phyloP scores from a whole-genome alignment of 371 early-diverging fungal genomes.

The Mucor sp. region DNA sequence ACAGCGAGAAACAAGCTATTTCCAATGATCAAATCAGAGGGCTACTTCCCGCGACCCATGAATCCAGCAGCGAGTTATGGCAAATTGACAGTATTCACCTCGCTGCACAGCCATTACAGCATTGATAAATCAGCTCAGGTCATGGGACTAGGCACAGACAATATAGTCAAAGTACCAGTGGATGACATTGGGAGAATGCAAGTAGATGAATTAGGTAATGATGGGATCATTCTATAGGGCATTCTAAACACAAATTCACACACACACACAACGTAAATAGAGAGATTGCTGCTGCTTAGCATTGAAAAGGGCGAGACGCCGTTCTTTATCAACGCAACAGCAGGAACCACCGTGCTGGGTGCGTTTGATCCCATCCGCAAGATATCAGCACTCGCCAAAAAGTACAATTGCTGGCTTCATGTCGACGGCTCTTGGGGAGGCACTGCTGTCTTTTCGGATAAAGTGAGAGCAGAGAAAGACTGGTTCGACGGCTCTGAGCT shows the following conservation, averaged over 20 bases:
- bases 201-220: constrained; percentile 57
- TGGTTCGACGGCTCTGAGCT: constrained; percentile 58
- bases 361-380: constrained; percentile 78
- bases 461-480: constrained; percentile 35
- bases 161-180: constrained; percentile 70
- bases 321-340: constrained; percentile 85
- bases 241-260: not conserved
- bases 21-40: constrained; percentile 62
- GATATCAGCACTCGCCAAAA: constrained; percentile 61
- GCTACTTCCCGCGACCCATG: constrained; percentile 54
- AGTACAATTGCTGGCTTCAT: constrained; percentile 80
- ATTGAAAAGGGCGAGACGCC: constrained; percentile 56
- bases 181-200: constrained; percentile 70
- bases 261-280: constrained; percentile 25
- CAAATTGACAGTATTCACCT: constrained; percentile 73
- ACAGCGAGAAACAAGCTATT: constrained; percentile 75
- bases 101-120: constrained; percentile 78
- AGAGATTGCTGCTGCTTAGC: constrained; percentile 48
- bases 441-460: constrained; percentile 63
- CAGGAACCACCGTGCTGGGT: constrained; percentile 86
- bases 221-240: not conserved
- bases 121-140: constrained; percentile 77
- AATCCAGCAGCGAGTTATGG: constrained; percentile 44
- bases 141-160: constrained; percentile 75
- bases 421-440: constrained; percentile 90